Percentiles rank a stretch among this genome's conserved stretches.
phyloP scores from a whole-genome alignment of 2,329 filamentous ascomycete genomes.

The Penicillium freii region DNA sequence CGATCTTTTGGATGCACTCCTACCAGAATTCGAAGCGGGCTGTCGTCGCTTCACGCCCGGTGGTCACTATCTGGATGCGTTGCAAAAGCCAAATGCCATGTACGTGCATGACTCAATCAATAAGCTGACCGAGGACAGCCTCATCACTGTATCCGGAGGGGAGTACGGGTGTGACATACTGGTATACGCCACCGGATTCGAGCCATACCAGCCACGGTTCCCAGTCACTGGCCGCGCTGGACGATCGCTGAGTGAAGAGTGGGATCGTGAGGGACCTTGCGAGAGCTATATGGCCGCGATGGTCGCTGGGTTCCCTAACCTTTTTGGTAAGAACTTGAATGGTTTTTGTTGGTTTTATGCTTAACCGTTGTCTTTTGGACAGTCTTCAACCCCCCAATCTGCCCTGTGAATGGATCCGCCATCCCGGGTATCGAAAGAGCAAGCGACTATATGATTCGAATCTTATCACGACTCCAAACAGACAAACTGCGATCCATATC shows the following conservation, averaged over 20 bases:
- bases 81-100: slow-evolving; percentile 5
- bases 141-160: slow-evolving; percentile 1
- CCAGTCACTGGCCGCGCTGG: slow-evolving; percentile 1
- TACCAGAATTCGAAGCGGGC: slow-evolving; percentile 11
- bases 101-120: slow-evolving; percentile 6
- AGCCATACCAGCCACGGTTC: slow-evolving; percentile 11
- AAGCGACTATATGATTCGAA: slow-evolving; percentile 7
- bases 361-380: background rate
- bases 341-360: background rate
- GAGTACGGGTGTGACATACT: slow-evolving; percentile 2
- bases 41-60: slow-evolving; percentile 11
- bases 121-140: slow-evolving; percentile 2
- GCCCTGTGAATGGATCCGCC: slow-evolving; percentile 9
- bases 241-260: background rate
- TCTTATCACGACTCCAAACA: slow-evolving; percentile 4
- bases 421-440: slow-evolving; percentile 4
- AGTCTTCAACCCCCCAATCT: slow-evolving; percentile 12
- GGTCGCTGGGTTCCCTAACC: slow-evolving; percentile 9
- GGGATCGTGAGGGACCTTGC: slow-evolving; percentile 7
- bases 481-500: slow-evolving; percentile 4
- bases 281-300: slow-evolving; percentile 13
- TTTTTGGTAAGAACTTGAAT: background rate
- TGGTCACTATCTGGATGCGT: slow-evolving; percentile 6
- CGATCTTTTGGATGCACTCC: background rate
- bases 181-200: slow-evolving; percentile 8